Base-by-base conservation (phyloP, 2,329 filamentous ascomycete genomes). In the Hypoxylon sp. region DNA sequence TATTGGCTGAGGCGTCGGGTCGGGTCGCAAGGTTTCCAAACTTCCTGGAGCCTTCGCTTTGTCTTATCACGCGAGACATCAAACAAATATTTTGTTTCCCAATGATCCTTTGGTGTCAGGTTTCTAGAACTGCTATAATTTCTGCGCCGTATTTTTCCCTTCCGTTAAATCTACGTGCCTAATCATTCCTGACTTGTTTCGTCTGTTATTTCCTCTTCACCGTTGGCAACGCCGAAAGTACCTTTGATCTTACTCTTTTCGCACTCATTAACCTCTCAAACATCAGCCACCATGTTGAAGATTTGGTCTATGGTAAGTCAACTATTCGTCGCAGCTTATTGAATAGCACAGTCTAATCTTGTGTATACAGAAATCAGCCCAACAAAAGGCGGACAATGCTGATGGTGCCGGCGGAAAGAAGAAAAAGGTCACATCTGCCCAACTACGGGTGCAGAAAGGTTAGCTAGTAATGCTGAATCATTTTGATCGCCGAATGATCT, bases 371-470 rank as follows among this genome's bases (percentile, higher is more conserved):
- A 94, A 97, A 85, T 96, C 98, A 83, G 93, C 98, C 86, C 94
- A 98, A 86, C 94, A 97, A 83, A 93, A 97, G 83, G 94, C 93
- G 77, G 93, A 94, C 74, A 93, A 94, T 77, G 94, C 93, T 65
- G 91, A 92, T 73, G 89, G 87, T 48, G 88, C 85, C 0, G 91
- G 90, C 14, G 88, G 90, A 60, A 97, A 94, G 85, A 98, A 98
- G 88, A 98, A 98, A 89, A 98, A 98, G 86, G 94, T 99, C 72
- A 98, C 96, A 22, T 94, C 96, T 17, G 96, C 96, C 60, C 94
- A 98, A 83, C 85, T 98, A 70, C 92, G 96, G 67, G 94, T 98
- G 68, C 96, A 98, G 83, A 97, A 97, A 88, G 96, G 95, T 97
- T 83, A 60, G 78, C 11, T 44, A 11, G 6, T 6, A 14, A 46